Evolutionary conservation across 805 yeast species (phyloP), one percentile per base, ranked within the genome.

Genomic region (Ogataea kodamae): DNA sequence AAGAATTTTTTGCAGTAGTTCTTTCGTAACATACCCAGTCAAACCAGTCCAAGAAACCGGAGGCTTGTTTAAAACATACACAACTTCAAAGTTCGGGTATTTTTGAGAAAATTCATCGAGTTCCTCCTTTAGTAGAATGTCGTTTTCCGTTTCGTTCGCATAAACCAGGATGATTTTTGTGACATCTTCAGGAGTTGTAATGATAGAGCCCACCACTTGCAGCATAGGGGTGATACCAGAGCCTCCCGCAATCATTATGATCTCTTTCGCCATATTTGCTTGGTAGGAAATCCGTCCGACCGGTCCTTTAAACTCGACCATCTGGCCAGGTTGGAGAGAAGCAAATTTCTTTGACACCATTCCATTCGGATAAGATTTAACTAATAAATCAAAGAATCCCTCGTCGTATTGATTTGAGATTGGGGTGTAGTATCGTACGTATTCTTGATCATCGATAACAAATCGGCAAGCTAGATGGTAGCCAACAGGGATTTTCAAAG

Each of bases 141-240:
- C 94, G 48, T 82, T 81, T 43, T 73, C 82, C 5, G 87, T 75
- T 51, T 81, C 84, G 49, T 83, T 83, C 19, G 87, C 88, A 54
- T 68, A 84, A 32, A 84, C 65, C 45, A 84, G 60, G 3, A 75
- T 67, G 35, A 84, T 67, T 33, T 70, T 68, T 22, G 90, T 81
- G 19, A 54, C 22, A 55, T 82, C 89, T 37, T 70, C 77, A 3
- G 86, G 78, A 17, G 79, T 76, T 11, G 88, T 81, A 42, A 81
- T 74, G 31, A 82, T 68, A 39, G 73, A 73, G 40, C 83, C 78
- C 33, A 84, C 66, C 10, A 89, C 81, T 61, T 88, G 95, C 52
- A 83, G 70, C 62, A 86, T 78, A 22, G 97, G 96, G 6, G 96
- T 86, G 43, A 89, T 81, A 33, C 97, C 95, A 0, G 90, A 76